Base-by-base conservation (phyloP, 768 basidiomycete genomes). In the Termitomyces heimii region DNA sequence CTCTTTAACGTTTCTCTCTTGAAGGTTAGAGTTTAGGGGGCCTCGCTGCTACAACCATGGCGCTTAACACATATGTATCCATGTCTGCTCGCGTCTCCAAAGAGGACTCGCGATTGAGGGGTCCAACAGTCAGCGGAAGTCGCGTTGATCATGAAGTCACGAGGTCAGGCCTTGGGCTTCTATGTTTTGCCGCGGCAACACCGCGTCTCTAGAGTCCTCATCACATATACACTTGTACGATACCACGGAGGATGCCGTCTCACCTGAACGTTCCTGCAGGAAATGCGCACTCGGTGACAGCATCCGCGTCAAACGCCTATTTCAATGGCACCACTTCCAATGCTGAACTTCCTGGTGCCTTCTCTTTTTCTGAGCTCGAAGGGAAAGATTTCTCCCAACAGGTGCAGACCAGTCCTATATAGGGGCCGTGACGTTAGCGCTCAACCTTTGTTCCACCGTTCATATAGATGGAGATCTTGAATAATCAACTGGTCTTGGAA, bases 401-500 rank as follows among this genome's bases (percentile, higher is more conserved):
- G 76, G 79, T 78, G 57, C 54, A 67, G 59, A 57, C 55, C 18
- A 47, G 42, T 28, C 26, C 26, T 18, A 24, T 34, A 8, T 18
- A 32, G 40, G 43, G 35, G 1, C 52, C 14, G 29, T 31, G 6
- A 20, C 5, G 6, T 24, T 14, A 31, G 29, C 18, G n/a, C 24
- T 50, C 34, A 29, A 29, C 18, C 37, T 18, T 10, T 51, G 34
- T 26, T 37, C 20, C 14, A 39, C 32, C 7, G 10, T 45, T 35
- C 13, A 28, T 45, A 16, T 52, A 92, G 92, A 71, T 94, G 48
- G 85, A 86, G 45, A 71, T 77, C 5, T 76, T 97, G 20, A 82
- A 82, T 50, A 79, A 77, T 54, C 83, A 85, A 65, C 76, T 95
- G 20, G 82, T 83, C 53, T 78, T 89, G 59, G 88, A 94, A 72